These are phyloP conservation scores for Skeletonema costatum DNA, from an alignment of 108 stramenopile species.

Conservation along the genomic window DNA sequence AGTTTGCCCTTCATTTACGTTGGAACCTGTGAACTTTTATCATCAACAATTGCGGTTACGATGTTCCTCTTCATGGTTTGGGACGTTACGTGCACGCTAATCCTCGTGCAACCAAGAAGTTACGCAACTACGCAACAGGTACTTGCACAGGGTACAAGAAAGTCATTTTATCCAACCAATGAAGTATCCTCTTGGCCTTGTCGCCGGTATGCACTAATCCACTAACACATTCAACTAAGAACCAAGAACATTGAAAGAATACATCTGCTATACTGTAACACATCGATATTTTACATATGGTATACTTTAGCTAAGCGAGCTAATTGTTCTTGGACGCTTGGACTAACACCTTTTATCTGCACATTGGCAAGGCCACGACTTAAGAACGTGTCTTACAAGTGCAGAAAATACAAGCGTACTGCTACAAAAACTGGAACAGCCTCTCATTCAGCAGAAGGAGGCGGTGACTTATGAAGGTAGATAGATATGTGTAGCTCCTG, in stretches of 20 bases:
- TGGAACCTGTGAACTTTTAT: too few species aligned
- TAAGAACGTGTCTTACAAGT: not conserved
- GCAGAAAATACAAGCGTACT: not conserved
- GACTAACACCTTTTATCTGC: not conserved
- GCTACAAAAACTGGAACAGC: not conserved
- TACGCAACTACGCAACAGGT: too few species aligned
- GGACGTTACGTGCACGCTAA: too few species aligned
- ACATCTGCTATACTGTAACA: not conserved
- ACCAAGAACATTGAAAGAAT: too few species aligned
- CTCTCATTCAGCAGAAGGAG: not conserved
- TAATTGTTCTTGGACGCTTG: constrained; percentile 1
- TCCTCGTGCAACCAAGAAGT: too few species aligned
- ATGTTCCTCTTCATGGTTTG: too few species aligned
- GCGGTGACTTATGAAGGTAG: not conserved
- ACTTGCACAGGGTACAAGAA: too few species aligned
- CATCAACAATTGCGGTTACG: too few species aligned
- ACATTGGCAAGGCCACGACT: not conserved
- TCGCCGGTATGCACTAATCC: too few species aligned
- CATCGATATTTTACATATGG: constrained; percentile 1
- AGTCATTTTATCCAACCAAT: too few species aligned
- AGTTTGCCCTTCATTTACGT: too few species aligned
- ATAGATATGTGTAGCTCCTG: not conserved
- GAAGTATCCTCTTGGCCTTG: not conserved
- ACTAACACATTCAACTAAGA: too few species aligned
- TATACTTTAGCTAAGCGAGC: constrained; percentile 2